Evolutionary conservation across 148 eudicot genomes (phyloP).

Genomic region (Amaranthus palmeri): DNA sequence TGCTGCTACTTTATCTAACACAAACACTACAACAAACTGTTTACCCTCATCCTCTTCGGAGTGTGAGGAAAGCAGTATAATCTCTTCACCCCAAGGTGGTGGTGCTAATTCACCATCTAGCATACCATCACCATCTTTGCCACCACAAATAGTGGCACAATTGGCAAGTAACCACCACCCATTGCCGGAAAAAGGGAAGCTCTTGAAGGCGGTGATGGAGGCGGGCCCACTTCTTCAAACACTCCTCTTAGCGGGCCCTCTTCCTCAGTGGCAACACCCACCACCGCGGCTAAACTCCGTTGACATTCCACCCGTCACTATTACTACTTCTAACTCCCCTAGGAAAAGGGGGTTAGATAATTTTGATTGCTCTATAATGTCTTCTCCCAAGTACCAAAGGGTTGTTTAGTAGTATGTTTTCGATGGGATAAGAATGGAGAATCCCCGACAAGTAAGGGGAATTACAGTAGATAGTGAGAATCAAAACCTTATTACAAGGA

Average conservation of each 20-base stretch:
- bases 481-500: too few species aligned
- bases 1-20: conserved; percentile 16
- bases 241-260: conserved; percentile 72
- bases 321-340: conserved; percentile 26
- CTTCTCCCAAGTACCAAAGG: conserved; percentile 58
- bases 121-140: conserved; percentile 25
- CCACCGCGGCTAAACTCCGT: conserved; percentile 68
- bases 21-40: conserved; percentile 20
- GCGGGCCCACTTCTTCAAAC: conserved; percentile 91
- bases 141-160: conserved; percentile 31
- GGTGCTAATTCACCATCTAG: not conserved
- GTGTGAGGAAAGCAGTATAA: conserved; percentile 26
- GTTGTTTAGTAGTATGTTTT: conserved; percentile 30
- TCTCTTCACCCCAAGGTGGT: conserved; percentile 15
- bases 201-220: conserved; percentile 75
- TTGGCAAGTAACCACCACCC: conserved; percentile 34
- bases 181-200: conserved; percentile 75
- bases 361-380: conserved; percentile 32
- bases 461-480: too few species aligned
- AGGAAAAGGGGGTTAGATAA: conserved; percentile 35
- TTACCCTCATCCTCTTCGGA: conserved; percentile 24
- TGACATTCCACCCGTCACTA: conserved; percentile 70
- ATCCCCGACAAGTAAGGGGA: too few species aligned
- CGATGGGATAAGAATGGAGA: too few species aligned
- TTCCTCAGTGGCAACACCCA: conserved; percentile 90